Base-by-base conservation (phyloP, 2,329 filamentous ascomycete species). In the Fusarium zealandicum region DNA sequence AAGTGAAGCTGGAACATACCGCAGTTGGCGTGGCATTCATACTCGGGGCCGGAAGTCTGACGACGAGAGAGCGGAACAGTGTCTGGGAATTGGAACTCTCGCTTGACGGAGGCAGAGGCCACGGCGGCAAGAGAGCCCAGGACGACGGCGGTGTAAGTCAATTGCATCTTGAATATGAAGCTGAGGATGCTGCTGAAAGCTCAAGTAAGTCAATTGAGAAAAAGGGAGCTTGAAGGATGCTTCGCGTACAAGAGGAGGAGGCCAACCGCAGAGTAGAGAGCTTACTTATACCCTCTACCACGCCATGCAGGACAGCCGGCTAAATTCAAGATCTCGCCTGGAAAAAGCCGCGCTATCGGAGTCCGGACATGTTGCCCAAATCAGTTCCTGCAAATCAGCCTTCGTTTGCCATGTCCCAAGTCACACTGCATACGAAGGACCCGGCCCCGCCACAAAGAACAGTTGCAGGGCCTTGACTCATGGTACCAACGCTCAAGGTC, bases 1-100 rank as follows among this genome's bases (percentile, higher is more conserved):
- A 31, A 6, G 5, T 16, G 3, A 7, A 25, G 6, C 2, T 6
- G n/a, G 30, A 13, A 7, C 5, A 69, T 70, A 81, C 80, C 79
- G 70, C 80, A 82, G 67, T 77, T 76, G 60, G 76, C 73, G 59
- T 82, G 80, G 68, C 80, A 83, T 35, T 80, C 70, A 63, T 77
- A 81, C 6, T 69, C 57, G 5, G 77, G 72, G 2, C 63, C 69
- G 2, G 54, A 55, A 5, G 74, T 74, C 62, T 80, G 77, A n/a
- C 78, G 76, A 61, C 72, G 75, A 45, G 73, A 51, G n/a, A 80
- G 61, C n/a, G 67, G 65, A 27, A 72, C 68, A 13, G 54, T 43
- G 33, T 62, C 69, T 13, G 67, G 70, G 59, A 69, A 72, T 44
- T 66, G 54, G 58, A 69, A 67, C 33, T 54, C 64, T 18, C 54